Percentiles rank a stretch among this genome's conserved stretches.
phyloP scores from a whole-genome alignment of 2,329 filamentous ascomycete species.

The Tolypocladium cylindrosporum region DNA sequence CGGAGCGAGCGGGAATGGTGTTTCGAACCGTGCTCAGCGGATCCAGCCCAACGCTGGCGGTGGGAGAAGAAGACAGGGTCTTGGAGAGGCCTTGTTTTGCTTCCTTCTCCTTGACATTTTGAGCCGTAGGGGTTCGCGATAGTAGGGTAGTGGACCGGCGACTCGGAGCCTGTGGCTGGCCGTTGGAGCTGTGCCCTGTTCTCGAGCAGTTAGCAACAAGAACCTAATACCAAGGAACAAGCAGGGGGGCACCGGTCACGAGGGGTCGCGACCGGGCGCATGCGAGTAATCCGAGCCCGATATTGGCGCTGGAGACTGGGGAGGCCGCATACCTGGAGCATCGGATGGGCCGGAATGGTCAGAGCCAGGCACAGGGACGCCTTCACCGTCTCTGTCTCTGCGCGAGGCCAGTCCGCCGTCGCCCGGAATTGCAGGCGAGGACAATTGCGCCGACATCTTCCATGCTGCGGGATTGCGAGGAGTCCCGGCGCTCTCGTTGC shows the following conservation, averaged over 20 bases:
- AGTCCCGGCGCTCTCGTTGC: slow-evolving; percentile 4
- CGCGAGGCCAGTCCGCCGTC: slow-evolving; percentile 16
- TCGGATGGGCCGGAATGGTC: slow-evolving; percentile 17
- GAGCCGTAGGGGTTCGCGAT: slow-evolving; percentile 53
- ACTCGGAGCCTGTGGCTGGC: slow-evolving; percentile 6
- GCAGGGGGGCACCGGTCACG: neutral
- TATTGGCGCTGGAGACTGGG: neutral
- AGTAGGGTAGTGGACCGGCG: slow-evolving; percentile 13
- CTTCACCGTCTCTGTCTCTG: slow-evolving; percentile 14
- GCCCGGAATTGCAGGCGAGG: slow-evolving; percentile 15
- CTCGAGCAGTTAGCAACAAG: neutral
- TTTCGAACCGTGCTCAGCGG: slow-evolving; percentile 25
- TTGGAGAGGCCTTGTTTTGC: slow-evolving; percentile 14
- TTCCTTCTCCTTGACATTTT: slow-evolving; percentile 22
- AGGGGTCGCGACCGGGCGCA: neutral
- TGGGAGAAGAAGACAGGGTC: slow-evolving; percentile 13
- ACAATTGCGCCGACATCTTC: slow-evolving; percentile 22
- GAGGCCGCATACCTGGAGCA: slow-evolving; percentile 16
- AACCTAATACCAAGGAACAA: neutral
- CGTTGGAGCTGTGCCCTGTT: neutral
- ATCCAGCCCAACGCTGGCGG: slow-evolving; percentile 21
- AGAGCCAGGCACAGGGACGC: slow-evolving; percentile 12
- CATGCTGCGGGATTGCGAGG: slow-evolving; percentile 20
- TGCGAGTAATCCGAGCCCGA: neutral
- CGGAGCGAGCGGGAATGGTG: neutral